Evolutionary conservation across 352 stramenopile genomes (phyloP).

Genomic region (Pythium utonaiense): DNA sequence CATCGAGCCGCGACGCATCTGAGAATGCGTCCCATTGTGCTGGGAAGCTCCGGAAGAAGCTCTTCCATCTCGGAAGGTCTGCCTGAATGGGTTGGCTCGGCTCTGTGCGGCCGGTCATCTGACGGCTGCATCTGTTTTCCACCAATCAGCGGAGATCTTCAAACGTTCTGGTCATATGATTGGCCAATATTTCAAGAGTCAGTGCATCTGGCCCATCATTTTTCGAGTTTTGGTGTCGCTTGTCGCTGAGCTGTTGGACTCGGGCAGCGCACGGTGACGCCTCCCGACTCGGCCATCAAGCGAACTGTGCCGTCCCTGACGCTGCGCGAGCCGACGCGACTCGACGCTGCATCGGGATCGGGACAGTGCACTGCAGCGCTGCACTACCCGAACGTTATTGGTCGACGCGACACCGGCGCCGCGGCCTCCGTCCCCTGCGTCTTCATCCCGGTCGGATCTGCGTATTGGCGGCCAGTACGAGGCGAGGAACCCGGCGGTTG

Average conservation of each 20-base stretch:
- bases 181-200: not conserved
- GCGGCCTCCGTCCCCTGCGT: not conserved
- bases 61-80: not conserved
- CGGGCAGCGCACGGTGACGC: not conserved
- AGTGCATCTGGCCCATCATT: not conserved
- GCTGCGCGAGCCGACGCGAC: not conserved
- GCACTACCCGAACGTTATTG: no score
- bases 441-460: no score
- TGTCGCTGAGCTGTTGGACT: not conserved
- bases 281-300: not conserved
- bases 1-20: not conserved
- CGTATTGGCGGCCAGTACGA: no score
- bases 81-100: not conserved
- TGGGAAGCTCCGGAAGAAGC: not conserved
- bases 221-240: not conserved
- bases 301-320: not conserved
- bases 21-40: not conserved
- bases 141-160: not conserved
- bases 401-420: not conserved
- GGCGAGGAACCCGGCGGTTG: no score
- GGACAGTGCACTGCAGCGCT: not conserved
- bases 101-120: not conserved
- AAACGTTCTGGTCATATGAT: not conserved
- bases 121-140: not conserved
- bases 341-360: not conserved